Conservation (phyloP, 2,329 filamentous ascomycete species). For the Didymella glomerata region DNA sequence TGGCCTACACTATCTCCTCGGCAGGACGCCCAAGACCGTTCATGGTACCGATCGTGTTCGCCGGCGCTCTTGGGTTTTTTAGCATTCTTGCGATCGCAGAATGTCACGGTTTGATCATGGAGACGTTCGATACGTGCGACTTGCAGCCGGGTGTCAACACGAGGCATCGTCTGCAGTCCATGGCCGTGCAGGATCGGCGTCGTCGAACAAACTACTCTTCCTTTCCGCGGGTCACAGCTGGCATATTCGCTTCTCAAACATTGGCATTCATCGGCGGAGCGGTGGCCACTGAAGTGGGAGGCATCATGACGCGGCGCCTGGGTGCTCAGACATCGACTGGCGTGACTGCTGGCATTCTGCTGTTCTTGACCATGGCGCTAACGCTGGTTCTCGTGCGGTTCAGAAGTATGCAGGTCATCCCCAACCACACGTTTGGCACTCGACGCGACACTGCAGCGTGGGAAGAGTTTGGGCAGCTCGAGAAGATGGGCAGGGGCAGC, state of each 20-base stretch:
- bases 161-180: slow-evolving; percentile 55
- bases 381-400: slow-evolving; percentile 70
- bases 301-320: slow-evolving; percentile 70
- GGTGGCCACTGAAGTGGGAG: slow-evolving; percentile 72
- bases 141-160: slow-evolving; percentile 74
- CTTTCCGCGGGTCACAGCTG: slow-evolving; percentile 76
- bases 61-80: slow-evolving; percentile 72
- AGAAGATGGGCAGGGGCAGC: slow-evolving; percentile 50
- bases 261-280: slow-evolving; percentile 75
- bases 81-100: slow-evolving; percentile 78
- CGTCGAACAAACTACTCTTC: slow-evolving; percentile 76
- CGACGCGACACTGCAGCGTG: slow-evolving; percentile 44
- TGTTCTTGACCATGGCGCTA: slow-evolving; percentile 70
- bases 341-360: slow-evolving; percentile 71
- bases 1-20: slow-evolving; percentile 73
- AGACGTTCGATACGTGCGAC: slow-evolving; percentile 82
- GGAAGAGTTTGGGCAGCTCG: slow-evolving; percentile 51
- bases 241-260: slow-evolving; percentile 74
- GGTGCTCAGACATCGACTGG: slow-evolving; percentile 74
- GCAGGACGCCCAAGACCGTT: slow-evolving; percentile 66
- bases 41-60: slow-evolving; percentile 71
- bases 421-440: slow-evolving; percentile 61
- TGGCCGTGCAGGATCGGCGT: slow-evolving; percentile 54
- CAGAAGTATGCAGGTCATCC: slow-evolving; percentile 73
- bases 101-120: slow-evolving; percentile 80